Conservation (phyloP, 139 green algal genomes). For the Marvania coccoides region DNA sequence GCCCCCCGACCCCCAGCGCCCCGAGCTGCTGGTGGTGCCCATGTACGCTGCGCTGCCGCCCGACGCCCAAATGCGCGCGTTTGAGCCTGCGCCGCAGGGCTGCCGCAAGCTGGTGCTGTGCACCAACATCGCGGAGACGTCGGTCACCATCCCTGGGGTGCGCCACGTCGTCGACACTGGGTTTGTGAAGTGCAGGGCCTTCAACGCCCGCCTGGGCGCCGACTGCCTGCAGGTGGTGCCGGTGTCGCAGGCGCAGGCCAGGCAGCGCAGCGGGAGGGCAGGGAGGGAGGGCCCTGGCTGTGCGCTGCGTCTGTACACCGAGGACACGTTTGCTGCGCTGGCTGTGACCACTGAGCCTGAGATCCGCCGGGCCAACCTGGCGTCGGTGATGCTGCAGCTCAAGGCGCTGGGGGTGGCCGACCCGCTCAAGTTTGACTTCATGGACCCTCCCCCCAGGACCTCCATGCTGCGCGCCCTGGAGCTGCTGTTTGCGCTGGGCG, state of each 20-base stretch:
- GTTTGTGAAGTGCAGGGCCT: conserved; percentile 76
- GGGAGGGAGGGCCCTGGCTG: conserved; percentile 79
- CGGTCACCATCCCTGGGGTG: conserved; percentile 82
- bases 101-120: conserved; percentile 76
- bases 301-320: conserved; percentile 87
- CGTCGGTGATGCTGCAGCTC: conserved; percentile 67
- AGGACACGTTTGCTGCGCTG: conserved; percentile 60
- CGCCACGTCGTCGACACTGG: conserved; percentile 74
- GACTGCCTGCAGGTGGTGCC: conserved; percentile 76
- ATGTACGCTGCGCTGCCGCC: conserved; percentile 78
- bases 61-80: conserved; percentile 72
- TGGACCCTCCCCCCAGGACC: conserved; percentile 78
- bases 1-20: neutral
- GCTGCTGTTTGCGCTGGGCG: conserved; percentile 67
- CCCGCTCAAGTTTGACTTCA: conserved; percentile 86
- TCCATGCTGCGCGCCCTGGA: conserved; percentile 74
- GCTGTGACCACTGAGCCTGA: conserved; percentile 64
- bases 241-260: conserved; percentile 72
- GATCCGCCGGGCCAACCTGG: conserved; percentile 76
- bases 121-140: conserved; percentile 95
- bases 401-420: conserved; percentile 87
- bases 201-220: conserved; percentile 59
- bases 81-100: conserved; percentile 52
- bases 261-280: conserved; percentile 76
- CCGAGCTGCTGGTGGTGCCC: conserved; percentile 44